Percentiles rank a stretch among this genome's conserved stretches.
phyloP scores from a whole-genome alignment of 768 basidiomycete genomes.

The Cubamyces sp. region DNA sequence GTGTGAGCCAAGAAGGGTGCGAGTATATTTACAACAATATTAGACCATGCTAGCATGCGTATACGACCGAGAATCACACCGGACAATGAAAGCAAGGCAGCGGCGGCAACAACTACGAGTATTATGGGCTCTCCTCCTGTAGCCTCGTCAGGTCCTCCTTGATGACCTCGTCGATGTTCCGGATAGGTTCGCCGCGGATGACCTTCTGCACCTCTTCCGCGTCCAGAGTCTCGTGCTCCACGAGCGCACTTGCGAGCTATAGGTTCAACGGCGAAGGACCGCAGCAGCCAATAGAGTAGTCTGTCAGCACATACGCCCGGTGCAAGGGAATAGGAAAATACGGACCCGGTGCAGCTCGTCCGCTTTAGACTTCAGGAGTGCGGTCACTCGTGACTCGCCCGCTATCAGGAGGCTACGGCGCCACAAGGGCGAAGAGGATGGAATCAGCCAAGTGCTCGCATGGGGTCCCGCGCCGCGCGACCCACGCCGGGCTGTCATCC shows the following conservation, averaged over 20 bases:
- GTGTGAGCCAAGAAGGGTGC: background rate
- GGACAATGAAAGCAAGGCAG: background rate
- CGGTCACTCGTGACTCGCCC: constrained; percentile 44
- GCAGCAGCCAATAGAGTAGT: constrained; percentile 1
- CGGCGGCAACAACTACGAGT: constrained; percentile 1
- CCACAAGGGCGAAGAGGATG: constrained; percentile 11
- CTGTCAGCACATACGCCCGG: constrained; percentile 9
- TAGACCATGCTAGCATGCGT: constrained; percentile 18
- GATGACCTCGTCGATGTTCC: constrained; percentile 66
- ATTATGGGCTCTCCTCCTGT: constrained; percentile 28
- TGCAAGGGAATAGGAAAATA: constrained; percentile 28
- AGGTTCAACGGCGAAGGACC: constrained; percentile 1
- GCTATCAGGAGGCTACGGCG: constrained; percentile 53
- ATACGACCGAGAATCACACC: constrained; percentile 14
- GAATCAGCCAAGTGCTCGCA: constrained; percentile 15
- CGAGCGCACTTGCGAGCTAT: constrained; percentile 87
- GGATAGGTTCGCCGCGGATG: constrained; percentile 81
- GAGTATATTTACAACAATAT: constrained; percentile 26
- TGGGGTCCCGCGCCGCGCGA: constrained; percentile 6
- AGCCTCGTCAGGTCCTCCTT: constrained; percentile 50
- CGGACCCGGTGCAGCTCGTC: constrained; percentile 51
- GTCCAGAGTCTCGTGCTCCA: constrained; percentile 94
- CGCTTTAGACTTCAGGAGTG: constrained; percentile 45
- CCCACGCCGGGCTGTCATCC: background rate
- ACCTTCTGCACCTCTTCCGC: constrained; percentile 86